Base-by-base conservation (phyloP, 148 eudicot genomes). In the Silene conica region DNA sequence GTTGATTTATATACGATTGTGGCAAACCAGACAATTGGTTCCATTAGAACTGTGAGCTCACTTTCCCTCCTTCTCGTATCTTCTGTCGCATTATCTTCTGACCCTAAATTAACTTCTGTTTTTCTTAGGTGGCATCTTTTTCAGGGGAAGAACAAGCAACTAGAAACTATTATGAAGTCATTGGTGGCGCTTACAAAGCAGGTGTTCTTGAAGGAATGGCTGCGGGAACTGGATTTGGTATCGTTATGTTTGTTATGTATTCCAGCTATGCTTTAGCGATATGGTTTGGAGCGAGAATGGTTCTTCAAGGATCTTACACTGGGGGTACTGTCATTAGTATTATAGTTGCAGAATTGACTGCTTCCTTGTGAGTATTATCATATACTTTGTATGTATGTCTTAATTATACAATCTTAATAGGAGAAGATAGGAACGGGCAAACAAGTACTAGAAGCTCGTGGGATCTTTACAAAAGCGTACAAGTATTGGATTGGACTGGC, bases 1-100 rank as follows among this genome's bases (percentile, higher is more conserved):
- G n/a, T n/a, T n/a, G n/a, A n/a, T n/a, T n/a, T n/a, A n/a, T n/a
- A n/a, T n/a, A n/a, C n/a, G n/a, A n/a, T n/a, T n/a, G 81, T 90
- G 15, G 97, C 89, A 45, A 93, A 92, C 65, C 91, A 92, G 70
- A 85, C 97, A 18, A 75, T 92, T 60, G 91, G 93, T 65, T 88
- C 97, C 43, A 92, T 92, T 31, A 88, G 93, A 86, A 90, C 97
- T 8, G 97, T 92, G 71, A 60, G 90, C 77, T 14, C 4, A 28
- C 26, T 43, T 45, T n/a, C 66, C 48, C 1, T 15, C n/a, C n/a
- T n/a, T n/a, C n/a, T n/a, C n/a, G n/a, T n/a, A n/a, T n/a, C n/a
- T n/a, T n/a, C n/a, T n/a, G n/a, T n/a, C n/a, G n/a, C n/a, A n/a
- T n/a, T n/a, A n/a, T n/a, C n/a, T n/a, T 26, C 28, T 26, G 28